phyloP scores from a whole-genome alignment of 1,284 basidiomycete genomes.

The Porphyrellus sp. region DNA sequence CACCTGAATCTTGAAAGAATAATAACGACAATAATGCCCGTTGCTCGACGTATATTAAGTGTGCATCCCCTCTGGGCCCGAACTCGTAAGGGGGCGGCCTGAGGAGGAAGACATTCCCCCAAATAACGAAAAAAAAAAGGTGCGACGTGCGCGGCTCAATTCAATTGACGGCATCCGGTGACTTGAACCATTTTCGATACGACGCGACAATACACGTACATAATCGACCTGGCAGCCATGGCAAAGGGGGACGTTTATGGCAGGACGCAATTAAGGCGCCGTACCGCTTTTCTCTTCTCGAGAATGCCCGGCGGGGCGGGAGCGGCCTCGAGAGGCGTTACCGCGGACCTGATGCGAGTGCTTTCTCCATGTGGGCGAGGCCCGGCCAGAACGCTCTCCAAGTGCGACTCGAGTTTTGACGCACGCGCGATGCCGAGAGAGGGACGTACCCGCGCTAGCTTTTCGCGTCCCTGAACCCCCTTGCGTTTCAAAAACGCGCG shows the following conservation, averaged over 20 bases:
- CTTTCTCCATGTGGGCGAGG: neutral
- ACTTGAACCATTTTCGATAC: slow-evolving; percentile 12
- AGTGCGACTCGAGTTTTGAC: too few species aligned
- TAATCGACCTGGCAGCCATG: slow-evolving; percentile 12
- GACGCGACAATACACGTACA: neutral
- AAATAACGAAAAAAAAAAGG: neutral
- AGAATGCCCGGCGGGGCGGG: neutral
- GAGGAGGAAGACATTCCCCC: neutral
- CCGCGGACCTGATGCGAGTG: slow-evolving; percentile 17
- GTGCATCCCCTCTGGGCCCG: neutral
- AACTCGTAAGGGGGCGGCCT: too few species aligned
- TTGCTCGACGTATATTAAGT: neutral
- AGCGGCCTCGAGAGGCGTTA: slow-evolving; percentile 13
- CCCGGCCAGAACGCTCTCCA: too few species aligned
- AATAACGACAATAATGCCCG: too few species aligned
- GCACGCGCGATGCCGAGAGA: neutral
- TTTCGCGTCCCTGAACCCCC: slow-evolving; percentile 5
- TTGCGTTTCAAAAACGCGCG: slow-evolving; percentile 10
- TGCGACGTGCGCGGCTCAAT: slow-evolving; percentile 1
- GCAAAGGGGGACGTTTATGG: slow-evolving; percentile 22
- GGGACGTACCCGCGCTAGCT: neutral
- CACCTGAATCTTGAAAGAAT: slow-evolving; percentile 2
- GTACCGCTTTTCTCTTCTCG: slow-evolving; percentile 19
- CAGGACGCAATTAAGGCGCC: slow-evolving; percentile 25
- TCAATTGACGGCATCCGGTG: slow-evolving; percentile 27